phyloP scores from a whole-genome alignment of 73 alveolate species.

The Diophrys sp. region DNA sequence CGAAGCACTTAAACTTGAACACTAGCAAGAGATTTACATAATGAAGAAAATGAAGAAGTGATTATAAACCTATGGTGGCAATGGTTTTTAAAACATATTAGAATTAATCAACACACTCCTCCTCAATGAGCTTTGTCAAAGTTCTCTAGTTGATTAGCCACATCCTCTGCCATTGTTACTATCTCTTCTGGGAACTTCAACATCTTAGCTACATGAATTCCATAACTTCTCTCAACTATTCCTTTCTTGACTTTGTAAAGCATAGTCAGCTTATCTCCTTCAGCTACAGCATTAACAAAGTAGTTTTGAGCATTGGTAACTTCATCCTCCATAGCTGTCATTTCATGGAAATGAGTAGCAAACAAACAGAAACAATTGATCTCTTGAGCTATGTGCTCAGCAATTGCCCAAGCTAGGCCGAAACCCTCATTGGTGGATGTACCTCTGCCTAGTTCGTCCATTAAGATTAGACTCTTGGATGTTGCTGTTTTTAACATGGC shows the following conservation, averaged over 20 bases:
- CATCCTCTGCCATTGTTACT: constrained; percentile 36
- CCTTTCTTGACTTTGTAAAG: constrained; percentile 57
- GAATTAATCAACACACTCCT: not conserved
- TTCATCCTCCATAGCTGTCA: constrained; percentile 90
- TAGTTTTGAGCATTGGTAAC: constrained; percentile 84
- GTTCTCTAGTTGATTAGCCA: constrained; percentile 48
- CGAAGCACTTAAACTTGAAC: too few relatives aligned
- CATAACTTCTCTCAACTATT: constrained; percentile 54
- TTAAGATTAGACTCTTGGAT: constrained; percentile 84
- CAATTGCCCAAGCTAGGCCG: constrained; percentile 84
- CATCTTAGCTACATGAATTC: constrained; percentile 66
- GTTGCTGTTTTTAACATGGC: constrained; percentile 83
- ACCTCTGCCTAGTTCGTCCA: constrained; percentile 98
- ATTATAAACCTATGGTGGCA: too few relatives aligned
- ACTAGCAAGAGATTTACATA: too few relatives aligned
- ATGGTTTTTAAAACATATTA: too few relatives aligned
- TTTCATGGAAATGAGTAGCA: constrained; percentile 99
- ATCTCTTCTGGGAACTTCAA: constrained; percentile 48
- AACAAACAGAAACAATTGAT: constrained; percentile 91
- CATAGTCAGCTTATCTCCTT: constrained; percentile 58
- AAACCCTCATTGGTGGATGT: constrained; percentile 90
- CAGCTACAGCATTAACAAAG: constrained; percentile 76
- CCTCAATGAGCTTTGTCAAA: constrained; percentile 21
- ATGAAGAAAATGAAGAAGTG: too few relatives aligned
- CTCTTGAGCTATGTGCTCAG: constrained; percentile 79